These are phyloP conservation scores for Crithidia sp. DNA, from an alignment of 208 protist genomes.

Conservation along the genomic window DNA sequence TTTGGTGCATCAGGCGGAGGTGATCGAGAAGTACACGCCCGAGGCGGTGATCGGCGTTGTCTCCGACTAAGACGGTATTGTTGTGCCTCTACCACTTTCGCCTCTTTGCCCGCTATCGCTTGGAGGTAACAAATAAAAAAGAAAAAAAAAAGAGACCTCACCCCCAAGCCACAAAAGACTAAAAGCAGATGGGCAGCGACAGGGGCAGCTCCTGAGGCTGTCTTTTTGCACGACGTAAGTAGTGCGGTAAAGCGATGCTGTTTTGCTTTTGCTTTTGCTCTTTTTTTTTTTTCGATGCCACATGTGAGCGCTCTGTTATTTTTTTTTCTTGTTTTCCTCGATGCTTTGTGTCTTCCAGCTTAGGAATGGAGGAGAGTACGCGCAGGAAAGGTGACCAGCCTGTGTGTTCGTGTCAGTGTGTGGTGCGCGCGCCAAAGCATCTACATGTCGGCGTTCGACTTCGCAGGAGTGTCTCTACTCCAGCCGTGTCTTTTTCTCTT, in stretches of 20 bases:
- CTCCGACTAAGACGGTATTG: constrained; percentile 13
- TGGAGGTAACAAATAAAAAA: background rate
- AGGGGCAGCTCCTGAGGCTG: too few relatives aligned
- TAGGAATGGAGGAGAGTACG: too few relatives aligned
- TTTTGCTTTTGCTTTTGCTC: background rate
- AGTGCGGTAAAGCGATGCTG: too few relatives aligned
- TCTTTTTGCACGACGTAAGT: too few relatives aligned
- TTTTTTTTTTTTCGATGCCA: background rate
- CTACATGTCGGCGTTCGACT: too few relatives aligned
- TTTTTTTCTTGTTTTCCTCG: constrained; percentile 28
- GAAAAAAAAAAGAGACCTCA: background rate
- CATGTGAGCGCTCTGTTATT: background rate
- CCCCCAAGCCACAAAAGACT: background rate
- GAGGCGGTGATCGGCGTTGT: constrained; percentile 58
- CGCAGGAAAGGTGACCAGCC: too few relatives aligned
- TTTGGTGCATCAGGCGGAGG: constrained; percentile 42
- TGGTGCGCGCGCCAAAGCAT: too few relatives aligned
- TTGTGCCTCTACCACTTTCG: too few relatives aligned
- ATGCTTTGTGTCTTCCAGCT: constrained; percentile 8
- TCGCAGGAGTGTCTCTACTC: too few relatives aligned
- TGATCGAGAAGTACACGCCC: constrained; percentile 69
- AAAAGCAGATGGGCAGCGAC: too few relatives aligned
- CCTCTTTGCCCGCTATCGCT: too few relatives aligned
- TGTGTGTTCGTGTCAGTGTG: too few relatives aligned
- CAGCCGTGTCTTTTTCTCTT: background rate